Evolutionary conservation across 2,329 filamentous ascomycete genomes (phyloP).

Genomic region (Apiospora pterosperma): DNA sequence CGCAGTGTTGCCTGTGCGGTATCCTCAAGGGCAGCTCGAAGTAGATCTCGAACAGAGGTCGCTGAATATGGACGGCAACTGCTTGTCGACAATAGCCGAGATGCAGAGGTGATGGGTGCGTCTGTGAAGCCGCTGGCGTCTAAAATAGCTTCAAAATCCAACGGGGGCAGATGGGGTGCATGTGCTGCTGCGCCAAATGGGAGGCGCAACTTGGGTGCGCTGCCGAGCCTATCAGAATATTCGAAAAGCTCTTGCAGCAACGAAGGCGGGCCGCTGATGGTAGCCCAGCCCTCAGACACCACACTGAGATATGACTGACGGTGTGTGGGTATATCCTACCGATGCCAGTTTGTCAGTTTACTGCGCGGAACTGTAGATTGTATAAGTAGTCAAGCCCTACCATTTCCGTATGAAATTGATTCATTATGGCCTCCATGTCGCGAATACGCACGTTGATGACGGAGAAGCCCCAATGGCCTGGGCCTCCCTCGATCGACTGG

Average conservation of each 20-base stretch:
- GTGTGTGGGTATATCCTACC: background rate
- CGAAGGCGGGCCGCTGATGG: background rate
- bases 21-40: too few relatives aligned
- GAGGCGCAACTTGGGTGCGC: background rate
- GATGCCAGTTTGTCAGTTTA: background rate
- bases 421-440: background rate
- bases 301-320: background rate
- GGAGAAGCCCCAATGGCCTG: background rate
- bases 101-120: background rate
- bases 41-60: background rate
- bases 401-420: background rate
- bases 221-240: background rate
- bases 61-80: background rate
- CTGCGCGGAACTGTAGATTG: background rate
- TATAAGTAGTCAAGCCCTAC: background rate
- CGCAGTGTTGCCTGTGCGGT: too few relatives aligned
- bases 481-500: background rate
- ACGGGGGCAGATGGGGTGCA: background rate
- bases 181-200: background rate
- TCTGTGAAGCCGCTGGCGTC: background rate
- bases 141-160: background rate
- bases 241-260: background rate
- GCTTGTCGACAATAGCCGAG: background rate
- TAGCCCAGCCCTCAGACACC: background rate
- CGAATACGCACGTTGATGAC: background rate